phyloP scores from a whole-genome alignment of 345 rosid species.

The Citrus sinensis region DVS_A1.0 CM039162.1:24508501-24509000 shows the following conservation, averaged over 20 bases:
- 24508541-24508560: constrained; percentile 49
- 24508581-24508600: constrained; percentile 76
- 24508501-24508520: not conserved
- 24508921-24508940: not conserved
- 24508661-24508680: not conserved
- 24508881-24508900: not conserved
- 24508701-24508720: not conserved
- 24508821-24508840: not conserved
- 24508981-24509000: not conserved
- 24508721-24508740: not conserved
- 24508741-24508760: not conserved
- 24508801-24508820: not conserved
- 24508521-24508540: not conserved
- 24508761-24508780: not conserved
- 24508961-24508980: not conserved
- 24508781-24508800: not conserved
- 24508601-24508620: constrained; percentile 84
- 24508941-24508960: not conserved
- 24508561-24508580: constrained; percentile 67
- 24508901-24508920: not conserved
- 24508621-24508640: constrained; percentile 48
- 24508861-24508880: not conserved
- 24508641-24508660: constrained; percentile 2
- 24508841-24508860: not conserved
- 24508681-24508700: not conserved